These are phyloP conservation scores for Podospora bellae-mahoneyi DNA, from an alignment of 495 filamentous ascomycete species.

Conservation along the genomic window DNA sequence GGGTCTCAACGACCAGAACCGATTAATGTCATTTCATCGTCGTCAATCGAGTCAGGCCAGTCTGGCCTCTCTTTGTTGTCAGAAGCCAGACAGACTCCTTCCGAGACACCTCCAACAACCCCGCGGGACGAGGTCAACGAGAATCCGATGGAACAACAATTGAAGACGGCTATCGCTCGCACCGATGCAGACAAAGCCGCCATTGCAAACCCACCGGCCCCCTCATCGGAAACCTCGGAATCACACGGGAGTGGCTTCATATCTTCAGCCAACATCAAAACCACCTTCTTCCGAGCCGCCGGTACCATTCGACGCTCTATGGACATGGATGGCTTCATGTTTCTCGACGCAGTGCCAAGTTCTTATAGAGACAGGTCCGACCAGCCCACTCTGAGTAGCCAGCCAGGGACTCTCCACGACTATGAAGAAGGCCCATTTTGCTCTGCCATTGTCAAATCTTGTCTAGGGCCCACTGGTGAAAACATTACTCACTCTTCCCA, in stretches of 20 bases:
- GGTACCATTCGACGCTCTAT: conserved; percentile 47
- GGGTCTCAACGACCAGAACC: neutral
- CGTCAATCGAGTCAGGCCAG: conserved; percentile 24
- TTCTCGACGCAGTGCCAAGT: conserved; percentile 45
- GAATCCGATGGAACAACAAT: conserved; percentile 23
- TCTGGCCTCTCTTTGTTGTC: conserved; percentile 8
- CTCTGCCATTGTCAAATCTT: conserved; percentile 25
- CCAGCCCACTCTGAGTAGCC: conserved; percentile 8
- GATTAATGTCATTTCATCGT: conserved; percentile 15
- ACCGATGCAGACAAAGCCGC: neutral
- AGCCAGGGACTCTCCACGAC: neutral
- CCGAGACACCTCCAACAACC: conserved; percentile 24
- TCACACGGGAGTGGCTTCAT: conserved; percentile 22
- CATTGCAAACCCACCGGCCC: neutral
- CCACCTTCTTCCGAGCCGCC: conserved; percentile 42
- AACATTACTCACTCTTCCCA: conserved; percentile 16
- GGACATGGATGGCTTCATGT: conserved; percentile 49
- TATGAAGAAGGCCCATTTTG: conserved; percentile 22
- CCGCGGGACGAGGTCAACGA: conserved; percentile 13
- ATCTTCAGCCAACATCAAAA: conserved; percentile 36
- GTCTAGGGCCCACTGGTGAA: conserved; percentile 13
- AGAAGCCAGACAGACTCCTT: neutral
- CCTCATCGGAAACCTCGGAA: neutral
- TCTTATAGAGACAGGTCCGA: conserved; percentile 22
- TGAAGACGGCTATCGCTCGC: conserved; percentile 1